Percentiles rank a stretch among this genome's conserved stretches.
phyloP scores from a whole-genome alignment of 2,329 filamentous ascomycete species.

The Alternaria panax region DNA sequence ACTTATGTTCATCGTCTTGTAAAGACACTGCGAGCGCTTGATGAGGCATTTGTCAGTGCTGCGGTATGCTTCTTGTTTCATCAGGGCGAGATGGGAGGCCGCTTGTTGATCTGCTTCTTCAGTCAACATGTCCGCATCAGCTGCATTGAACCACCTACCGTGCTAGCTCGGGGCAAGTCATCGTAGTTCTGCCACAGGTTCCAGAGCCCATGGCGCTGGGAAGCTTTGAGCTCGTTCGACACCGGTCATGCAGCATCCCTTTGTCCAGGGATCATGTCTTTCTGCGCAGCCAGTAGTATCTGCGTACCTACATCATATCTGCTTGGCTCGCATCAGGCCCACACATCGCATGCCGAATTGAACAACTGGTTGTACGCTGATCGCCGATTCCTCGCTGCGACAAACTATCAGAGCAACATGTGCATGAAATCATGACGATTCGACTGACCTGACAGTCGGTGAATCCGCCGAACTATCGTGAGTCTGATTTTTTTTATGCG shows the following conservation, averaged over 20 bases:
- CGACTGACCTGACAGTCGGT: neutral
- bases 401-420: slow-evolving; percentile 14
- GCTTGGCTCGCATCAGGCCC: slow-evolving; percentile 30
- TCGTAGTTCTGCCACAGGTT: neutral
- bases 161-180: slow-evolving; percentile 5
- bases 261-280: slow-evolving; percentile 21
- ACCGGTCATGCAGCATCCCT: slow-evolving; percentile 20
- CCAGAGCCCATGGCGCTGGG: slow-evolving; percentile 6
- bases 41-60: neutral
- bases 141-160: slow-evolving; percentile 1
- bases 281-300: slow-evolving; percentile 34
- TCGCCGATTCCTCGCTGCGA: slow-evolving; percentile 24
- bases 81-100: neutral
- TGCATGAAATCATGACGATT: neutral
- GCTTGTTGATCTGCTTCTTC: neutral
- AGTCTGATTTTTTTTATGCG: neutral
- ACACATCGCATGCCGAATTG: slow-evolving; percentile 21
- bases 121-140: neutral
- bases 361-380: slow-evolving; percentile 25
- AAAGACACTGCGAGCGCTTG: neutral
- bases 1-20: neutral
- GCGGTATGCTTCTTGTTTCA: slow-evolving; percentile 1
- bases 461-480: neutral
- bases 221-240: slow-evolving; percentile 5
- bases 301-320: slow-evolving; percentile 24